phyloP scores from a whole-genome alignment of 345 rosid species.

The Xanthoceras sorbifolium region DNA sequence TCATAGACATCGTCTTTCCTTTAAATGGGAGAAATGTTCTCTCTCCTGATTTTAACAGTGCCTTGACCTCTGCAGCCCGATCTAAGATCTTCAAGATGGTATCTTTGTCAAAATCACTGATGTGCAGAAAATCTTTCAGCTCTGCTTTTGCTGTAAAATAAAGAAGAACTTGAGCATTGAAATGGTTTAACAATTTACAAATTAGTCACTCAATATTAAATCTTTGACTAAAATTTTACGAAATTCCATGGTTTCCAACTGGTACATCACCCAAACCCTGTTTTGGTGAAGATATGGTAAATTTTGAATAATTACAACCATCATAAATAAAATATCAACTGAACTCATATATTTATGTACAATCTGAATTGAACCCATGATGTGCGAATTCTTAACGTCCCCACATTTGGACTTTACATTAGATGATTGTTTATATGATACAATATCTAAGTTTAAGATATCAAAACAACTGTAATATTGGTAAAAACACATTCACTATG shows the following conservation, averaged over 20 bases:
- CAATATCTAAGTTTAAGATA: no score
- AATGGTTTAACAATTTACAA: not conserved
- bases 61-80: conserved; percentile 79
- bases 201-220: not conserved
- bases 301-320: not conserved
- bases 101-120: conserved; percentile 80
- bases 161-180: not conserved
- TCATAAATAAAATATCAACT: not conserved
- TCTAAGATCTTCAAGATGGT: conserved; percentile 70
- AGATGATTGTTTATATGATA: no score
- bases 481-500: no score
- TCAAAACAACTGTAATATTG: no score
- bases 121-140: conserved; percentile 74
- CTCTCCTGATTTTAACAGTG: conserved; percentile 83
- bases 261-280: not conserved
- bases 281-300: not conserved
- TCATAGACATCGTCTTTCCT: conserved; percentile 96
- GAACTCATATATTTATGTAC: not conserved
- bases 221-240: no score
- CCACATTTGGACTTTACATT: no score
- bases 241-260: no score
- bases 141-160: conserved; percentile 47
- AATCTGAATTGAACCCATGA: not conserved
- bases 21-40: conserved; percentile 74
- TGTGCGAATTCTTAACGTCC: not conserved